A percentile compares a stretch with the other conserved stretches of the same genome.
Conservation (phyloP, 2,329 filamentous ascomycete genomes). For the Phyllosticta citrichinensis region DNA sequence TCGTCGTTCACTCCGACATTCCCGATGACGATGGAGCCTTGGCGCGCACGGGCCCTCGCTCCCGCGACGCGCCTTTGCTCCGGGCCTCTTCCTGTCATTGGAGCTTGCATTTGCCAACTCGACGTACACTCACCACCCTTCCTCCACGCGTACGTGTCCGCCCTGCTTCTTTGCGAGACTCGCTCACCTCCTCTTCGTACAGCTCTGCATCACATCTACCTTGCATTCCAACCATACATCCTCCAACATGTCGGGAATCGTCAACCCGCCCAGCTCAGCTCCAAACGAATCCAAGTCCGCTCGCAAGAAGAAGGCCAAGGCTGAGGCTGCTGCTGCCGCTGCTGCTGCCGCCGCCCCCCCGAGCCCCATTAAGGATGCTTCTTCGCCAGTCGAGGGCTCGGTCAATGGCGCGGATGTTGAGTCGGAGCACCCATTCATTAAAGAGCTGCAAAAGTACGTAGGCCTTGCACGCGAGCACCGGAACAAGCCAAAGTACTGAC, state of each 20-base stretch:
- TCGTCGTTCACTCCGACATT: neutral
- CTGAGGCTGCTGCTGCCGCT: slow-evolving; percentile 24
- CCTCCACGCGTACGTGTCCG: neutral
- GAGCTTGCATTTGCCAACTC: slow-evolving; percentile 6
- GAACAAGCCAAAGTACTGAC: neutral
- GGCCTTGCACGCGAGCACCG: neutral
- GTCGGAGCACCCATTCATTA: slow-evolving; percentile 68
- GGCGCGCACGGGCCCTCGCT: slow-evolving; percentile 2
- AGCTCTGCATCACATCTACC: neutral
- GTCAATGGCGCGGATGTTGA: slow-evolving; percentile 48
- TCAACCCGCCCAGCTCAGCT: slow-evolving; percentile 53
- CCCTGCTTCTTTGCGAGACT: neutral
- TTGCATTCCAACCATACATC: neutral
- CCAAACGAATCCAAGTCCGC: slow-evolving; percentile 43
- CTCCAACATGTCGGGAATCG: slow-evolving; percentile 52
- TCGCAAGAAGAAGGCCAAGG: slow-evolving; percentile 45
- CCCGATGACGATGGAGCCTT: slow-evolving; percentile 3
- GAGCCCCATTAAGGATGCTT: slow-evolving; percentile 1
- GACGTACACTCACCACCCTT: neutral
- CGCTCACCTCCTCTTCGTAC: neutral
- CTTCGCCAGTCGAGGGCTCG: slow-evolving; percentile 2
- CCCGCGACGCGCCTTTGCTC: slow-evolving; percentile 6
- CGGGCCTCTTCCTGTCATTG: slow-evolving; percentile 3
- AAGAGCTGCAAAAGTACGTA: slow-evolving; percentile 82
- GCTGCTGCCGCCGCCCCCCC: slow-evolving; percentile 20